phyloP scores from a whole-genome alignment of 805 yeast species.

The Monosporozyma servazzii region DNA sequence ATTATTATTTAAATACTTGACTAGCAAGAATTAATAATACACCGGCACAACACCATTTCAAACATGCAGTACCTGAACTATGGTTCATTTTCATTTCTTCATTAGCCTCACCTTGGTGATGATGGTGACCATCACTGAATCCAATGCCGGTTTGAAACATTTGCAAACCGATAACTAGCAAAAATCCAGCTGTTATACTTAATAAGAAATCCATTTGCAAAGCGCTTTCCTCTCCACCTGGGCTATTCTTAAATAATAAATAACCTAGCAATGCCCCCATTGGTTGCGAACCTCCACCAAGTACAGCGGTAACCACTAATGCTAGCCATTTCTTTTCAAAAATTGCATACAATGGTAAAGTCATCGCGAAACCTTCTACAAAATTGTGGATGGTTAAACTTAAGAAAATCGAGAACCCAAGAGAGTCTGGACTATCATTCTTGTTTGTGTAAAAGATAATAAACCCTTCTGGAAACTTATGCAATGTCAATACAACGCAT shows the following conservation, averaged over 20 bases:
- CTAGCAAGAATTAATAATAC: constrained; percentile 24
- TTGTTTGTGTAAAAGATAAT: constrained; percentile 64
- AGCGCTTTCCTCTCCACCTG: constrained; percentile 31
- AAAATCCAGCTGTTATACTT: constrained; percentile 73
- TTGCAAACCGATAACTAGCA: constrained; percentile 71
- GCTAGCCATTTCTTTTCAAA: constrained; percentile 56
- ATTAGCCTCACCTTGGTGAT: constrained; percentile 23
- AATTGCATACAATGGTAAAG: constrained; percentile 78
- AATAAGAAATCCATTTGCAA: constrained; percentile 37
- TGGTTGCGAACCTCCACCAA: constrained; percentile 86
- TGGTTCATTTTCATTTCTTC: constrained; percentile 21
- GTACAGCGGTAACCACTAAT: constrained; percentile 47
- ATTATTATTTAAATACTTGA: not conserved
- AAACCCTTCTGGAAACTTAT: constrained; percentile 93
- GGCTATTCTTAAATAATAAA: constrained; percentile 33
- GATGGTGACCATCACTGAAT: constrained; percentile 61
- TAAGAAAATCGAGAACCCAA: constrained; percentile 74
- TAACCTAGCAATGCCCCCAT: constrained; percentile 75
- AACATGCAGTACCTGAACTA: constrained; percentile 28
- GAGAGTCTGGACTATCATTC: constrained; percentile 26
- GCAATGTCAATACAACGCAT: constrained; percentile 74
- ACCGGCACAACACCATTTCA: constrained; percentile 30
- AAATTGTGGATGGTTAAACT: constrained; percentile 85
- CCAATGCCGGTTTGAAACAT: constrained; percentile 79
- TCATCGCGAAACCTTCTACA: constrained; percentile 91